These are phyloP conservation scores for Cercophora sp. DNA, from an alignment of 495 filamentous ascomycete genomes.

Conservation along the genomic window DNA sequence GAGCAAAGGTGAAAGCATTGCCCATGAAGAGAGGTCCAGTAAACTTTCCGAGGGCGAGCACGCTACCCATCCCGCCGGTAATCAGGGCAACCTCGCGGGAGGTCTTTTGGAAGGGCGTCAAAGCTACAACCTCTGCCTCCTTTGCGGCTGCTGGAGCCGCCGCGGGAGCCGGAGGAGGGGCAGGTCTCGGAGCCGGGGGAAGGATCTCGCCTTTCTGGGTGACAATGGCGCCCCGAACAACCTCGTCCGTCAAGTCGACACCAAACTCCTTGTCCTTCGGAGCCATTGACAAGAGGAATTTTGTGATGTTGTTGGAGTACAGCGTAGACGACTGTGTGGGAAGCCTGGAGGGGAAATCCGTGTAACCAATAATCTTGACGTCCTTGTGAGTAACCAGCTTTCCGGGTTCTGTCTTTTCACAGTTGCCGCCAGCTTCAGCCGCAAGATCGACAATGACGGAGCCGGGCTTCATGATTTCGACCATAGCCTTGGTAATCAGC, in stretches of 20 bases:
- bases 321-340: constrained; percentile 78
- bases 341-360: constrained; percentile 72
- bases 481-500: constrained; percentile 73
- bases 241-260: constrained; percentile 71
- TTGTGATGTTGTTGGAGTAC: constrained; percentile 85
- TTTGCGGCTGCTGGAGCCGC: constrained; percentile 47
- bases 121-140: constrained; percentile 53
- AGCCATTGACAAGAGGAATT: constrained; percentile 72
- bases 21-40: constrained; percentile 77
- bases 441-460: constrained; percentile 79
- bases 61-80: constrained; percentile 68
- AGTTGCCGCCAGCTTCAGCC: constrained; percentile 77
- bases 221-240: constrained; percentile 74
- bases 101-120: constrained; percentile 74
- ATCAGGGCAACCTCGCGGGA: constrained; percentile 65
- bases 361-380: constrained; percentile 83
- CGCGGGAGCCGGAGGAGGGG: constrained; percentile 61
- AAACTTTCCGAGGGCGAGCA: constrained; percentile 67
- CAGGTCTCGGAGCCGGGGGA: constrained; percentile 65
- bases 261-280: constrained; percentile 70
- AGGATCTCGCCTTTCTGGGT: constrained; percentile 69
- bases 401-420: constrained; percentile 67
- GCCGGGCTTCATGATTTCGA: constrained; percentile 75
- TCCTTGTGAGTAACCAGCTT: constrained; percentile 64
- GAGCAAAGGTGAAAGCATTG: constrained; percentile 73